Base-by-base conservation (phyloP, 192 early-diverging fungal species). In the Spinellus fusiger region DNA sequence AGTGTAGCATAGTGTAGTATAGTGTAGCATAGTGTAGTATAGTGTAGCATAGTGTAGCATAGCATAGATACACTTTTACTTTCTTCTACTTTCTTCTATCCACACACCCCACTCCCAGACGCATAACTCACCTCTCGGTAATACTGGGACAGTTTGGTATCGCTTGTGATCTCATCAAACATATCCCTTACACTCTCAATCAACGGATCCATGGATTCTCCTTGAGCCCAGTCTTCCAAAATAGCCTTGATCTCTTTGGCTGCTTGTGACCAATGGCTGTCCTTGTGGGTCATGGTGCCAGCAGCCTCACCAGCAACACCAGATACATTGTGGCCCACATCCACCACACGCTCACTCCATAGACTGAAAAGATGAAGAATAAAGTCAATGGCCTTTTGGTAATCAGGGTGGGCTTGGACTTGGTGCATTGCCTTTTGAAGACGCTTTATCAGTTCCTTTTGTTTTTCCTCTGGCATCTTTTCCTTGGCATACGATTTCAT, bases 171-270 rank as follows among this genome's bases (percentile, higher is more conserved):
- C 13, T 58, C 63, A 8, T 25, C 9, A 47, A 58, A 61, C 16
- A 77, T 54, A n/a, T 66, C 49, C 27, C 73, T 50, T 18, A 77
- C 40, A 5, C 49, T 35, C 3, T 25, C 26, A 33, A 77, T 65
- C n/a, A 77, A 56, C 1, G 62, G 65, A 35, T 77, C 71, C 20
- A 77, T 49, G 6, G 52, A 23, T 20, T 73, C 57, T 4, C 68
- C 75, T 49, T 77, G 75, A 1, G 71, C 75, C 75, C 75, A 77
- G 12, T 56, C 64, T 54, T 77, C 68, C 18, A 73, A 56, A 26
- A 77, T 73, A 10, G 69, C 44, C 47, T 77, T 70, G 35, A 70
- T 61, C 54, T 77, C 75, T 3, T 61, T 3, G 6, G 54, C 60
- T 3, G 75, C 68, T 4, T 70, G 25, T 49, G 52, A 29, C 56